These are phyloP conservation scores for Mycena alexandri DNA, from an alignment of 768 basidiomycete species.

Conservation along the genomic window DNA sequence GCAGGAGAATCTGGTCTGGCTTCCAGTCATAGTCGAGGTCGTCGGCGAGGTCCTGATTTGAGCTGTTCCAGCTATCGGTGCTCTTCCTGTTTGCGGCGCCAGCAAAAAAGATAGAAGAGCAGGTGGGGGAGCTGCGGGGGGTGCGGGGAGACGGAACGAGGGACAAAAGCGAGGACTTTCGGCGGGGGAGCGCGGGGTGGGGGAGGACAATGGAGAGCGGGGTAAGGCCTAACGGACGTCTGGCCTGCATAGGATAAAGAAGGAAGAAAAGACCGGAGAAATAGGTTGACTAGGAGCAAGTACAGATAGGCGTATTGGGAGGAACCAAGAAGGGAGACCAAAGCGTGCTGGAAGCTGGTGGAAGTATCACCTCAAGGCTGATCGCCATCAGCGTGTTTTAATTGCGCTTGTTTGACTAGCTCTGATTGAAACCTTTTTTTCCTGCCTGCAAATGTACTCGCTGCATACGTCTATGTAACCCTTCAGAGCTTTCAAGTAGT, in stretches of 20 bases:
- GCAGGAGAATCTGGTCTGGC: conserved; percentile 75
- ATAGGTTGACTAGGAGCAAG: conserved; percentile 32
- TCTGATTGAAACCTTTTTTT: too few species aligned
- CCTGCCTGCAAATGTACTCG: too few species aligned
- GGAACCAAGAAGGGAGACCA: conserved; percentile 15
- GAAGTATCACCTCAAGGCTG: conserved; percentile 5
- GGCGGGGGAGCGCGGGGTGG: conserved; percentile 65
- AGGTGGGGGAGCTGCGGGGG: conserved; percentile 68
- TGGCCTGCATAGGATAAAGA: conserved; percentile 59
- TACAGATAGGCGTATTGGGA: conserved; percentile 24
- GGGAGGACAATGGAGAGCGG: conserved; percentile 74
- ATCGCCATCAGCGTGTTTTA: too few species aligned
- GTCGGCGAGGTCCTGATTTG: conserved; percentile 72
- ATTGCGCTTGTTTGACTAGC: too few species aligned
- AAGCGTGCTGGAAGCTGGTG: conserved; percentile 23
- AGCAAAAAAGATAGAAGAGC: conserved; percentile 65
- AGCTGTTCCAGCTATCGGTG: conserved; percentile 89
- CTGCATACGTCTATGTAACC: too few species aligned
- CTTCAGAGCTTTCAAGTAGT: too few species aligned
- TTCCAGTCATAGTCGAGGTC: conserved; percentile 81
- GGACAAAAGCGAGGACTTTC: conserved; percentile 65
- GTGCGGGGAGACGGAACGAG: conserved; percentile 67
- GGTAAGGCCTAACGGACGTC: conserved; percentile 64
- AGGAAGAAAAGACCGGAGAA: conserved; percentile 41
- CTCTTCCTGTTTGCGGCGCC: conserved; percentile 71